phyloP scores from a whole-genome alignment of 2,329 filamentous ascomycete species.

The Diaporthe longicolla region DNA sequence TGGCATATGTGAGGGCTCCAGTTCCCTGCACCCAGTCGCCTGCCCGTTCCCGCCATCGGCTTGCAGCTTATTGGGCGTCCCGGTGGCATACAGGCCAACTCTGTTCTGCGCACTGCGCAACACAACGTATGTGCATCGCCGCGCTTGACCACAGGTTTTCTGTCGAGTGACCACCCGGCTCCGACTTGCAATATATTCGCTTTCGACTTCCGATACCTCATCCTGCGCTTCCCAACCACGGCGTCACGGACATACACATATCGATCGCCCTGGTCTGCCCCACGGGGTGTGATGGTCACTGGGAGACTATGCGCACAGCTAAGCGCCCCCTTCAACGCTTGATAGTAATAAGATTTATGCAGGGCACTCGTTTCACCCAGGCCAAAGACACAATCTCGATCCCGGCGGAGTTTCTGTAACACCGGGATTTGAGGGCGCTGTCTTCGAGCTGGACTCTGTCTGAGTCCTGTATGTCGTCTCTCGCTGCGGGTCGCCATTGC shows the following conservation, averaged over 20 bases:
- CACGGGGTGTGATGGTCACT: background rate
- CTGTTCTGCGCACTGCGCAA: conserved; percentile 34
- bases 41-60: conserved; percentile 39
- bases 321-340: background rate
- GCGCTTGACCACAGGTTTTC: conserved; percentile 45
- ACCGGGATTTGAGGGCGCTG: conserved; percentile 9
- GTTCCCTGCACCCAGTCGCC: conserved; percentile 18
- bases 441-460: conserved; percentile 23
- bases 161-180: conserved; percentile 46
- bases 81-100: conserved; percentile 12
- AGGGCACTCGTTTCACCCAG: conserved; percentile 5
- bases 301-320: background rate
- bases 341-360: conserved; percentile 2
- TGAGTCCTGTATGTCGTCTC: conserved; percentile 32
- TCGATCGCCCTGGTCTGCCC: conserved; percentile 2
- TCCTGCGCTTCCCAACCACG: background rate
- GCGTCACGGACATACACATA: conserved; percentile 32
- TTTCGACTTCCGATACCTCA: conserved; percentile 24
- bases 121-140: conserved; percentile 43
- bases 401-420: conserved; percentile 17
- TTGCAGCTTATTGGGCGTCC: conserved; percentile 20
- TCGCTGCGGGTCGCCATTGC: conserved; percentile 18
- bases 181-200: conserved; percentile 20
- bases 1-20: conserved; percentile 11
- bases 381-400: conserved; percentile 33